phyloP scores from a whole-genome alignment of 352 stramenopile genomes.

The Blastocystis sp. region DNA sequence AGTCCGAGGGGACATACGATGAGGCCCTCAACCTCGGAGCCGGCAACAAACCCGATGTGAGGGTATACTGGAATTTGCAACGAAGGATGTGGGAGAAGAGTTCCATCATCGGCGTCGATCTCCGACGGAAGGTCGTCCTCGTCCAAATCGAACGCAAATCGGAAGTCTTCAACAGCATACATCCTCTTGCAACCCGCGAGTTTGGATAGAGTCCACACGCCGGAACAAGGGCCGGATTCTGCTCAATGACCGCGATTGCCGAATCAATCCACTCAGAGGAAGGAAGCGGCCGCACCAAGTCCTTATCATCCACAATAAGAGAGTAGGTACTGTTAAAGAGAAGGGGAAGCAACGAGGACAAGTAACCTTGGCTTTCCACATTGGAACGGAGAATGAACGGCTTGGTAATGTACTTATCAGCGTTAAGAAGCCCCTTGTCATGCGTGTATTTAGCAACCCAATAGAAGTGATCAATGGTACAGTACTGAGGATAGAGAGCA shows the following conservation, averaged over 20 bases:
- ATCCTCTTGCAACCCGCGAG: not conserved
- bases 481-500: no score
- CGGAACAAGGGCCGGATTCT: not conserved
- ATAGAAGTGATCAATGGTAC: no score
- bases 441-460: no score
- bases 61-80: constrained; percentile 1
- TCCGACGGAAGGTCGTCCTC: constrained; percentile 14
- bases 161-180: constrained; percentile 13
- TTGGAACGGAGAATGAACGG: no score
- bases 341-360: constrained; percentile 9
- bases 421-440: no score
- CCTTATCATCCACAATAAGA: constrained; percentile 36
- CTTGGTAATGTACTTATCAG: no score
- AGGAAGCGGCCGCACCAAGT: constrained; percentile 32
- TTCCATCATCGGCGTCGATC: not conserved
- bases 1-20: no score
- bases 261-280: constrained; percentile 48
- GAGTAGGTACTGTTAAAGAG: constrained; percentile 23
- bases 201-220: not conserved
- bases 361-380: constrained; percentile 15
- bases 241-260: no score
- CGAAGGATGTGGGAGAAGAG: not conserved
- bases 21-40: not conserved
- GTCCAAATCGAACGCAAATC: constrained; percentile 13
- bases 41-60: not conserved